phyloP scores from a whole-genome alignment of 2,329 filamentous ascomycete genomes.

The Curvularia verruculosa region DNA sequence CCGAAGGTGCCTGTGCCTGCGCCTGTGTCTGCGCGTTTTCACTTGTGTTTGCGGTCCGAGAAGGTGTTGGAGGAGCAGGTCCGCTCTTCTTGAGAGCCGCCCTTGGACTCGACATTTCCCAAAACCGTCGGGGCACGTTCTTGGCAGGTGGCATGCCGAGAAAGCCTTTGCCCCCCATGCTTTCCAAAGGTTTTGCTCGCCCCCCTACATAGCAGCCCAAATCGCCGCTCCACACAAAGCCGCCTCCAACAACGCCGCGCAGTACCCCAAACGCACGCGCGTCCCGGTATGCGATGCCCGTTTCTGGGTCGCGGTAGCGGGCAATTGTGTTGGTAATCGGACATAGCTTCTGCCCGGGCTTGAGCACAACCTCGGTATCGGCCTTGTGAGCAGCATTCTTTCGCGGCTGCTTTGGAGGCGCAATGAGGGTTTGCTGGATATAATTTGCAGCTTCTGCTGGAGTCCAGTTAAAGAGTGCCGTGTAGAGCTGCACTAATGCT shows the following conservation, averaged over 20 bases:
- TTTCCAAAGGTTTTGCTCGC: constrained; percentile 41
- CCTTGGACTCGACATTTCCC: constrained; percentile 32
- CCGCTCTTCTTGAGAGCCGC: constrained; percentile 16
- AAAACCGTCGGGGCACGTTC: constrained; percentile 82
- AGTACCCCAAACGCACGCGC: constrained; percentile 82
- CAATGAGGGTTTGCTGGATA: constrained; percentile 51
- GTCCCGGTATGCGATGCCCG: constrained; percentile 81
- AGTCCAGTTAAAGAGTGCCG: constrained; percentile 46
- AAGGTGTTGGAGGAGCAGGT: constrained; percentile 1
- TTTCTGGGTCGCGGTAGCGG: constrained; percentile 82
- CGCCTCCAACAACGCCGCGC: constrained; percentile 71
- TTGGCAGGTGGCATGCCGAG: constrained; percentile 65
- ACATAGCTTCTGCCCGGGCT: constrained; percentile 58
- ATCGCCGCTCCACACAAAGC: constrained; percentile 81
- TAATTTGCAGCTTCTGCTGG: constrained; percentile 36
- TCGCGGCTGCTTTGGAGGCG: constrained; percentile 47
- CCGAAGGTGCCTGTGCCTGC: background rate
- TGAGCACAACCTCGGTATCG: constrained; percentile 23
- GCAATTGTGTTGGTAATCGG: constrained; percentile 83
- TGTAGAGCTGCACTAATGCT: constrained; percentile 62
- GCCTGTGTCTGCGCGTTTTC: background rate
- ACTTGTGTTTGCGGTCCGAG: background rate
- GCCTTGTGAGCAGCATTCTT: constrained; percentile 42
- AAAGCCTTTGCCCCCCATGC: constrained; percentile 37
- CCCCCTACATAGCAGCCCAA: constrained; percentile 84